phyloP scores from a whole-genome alignment of 106 monocot genomes.

The Amphibolis antarctica region DNA sequence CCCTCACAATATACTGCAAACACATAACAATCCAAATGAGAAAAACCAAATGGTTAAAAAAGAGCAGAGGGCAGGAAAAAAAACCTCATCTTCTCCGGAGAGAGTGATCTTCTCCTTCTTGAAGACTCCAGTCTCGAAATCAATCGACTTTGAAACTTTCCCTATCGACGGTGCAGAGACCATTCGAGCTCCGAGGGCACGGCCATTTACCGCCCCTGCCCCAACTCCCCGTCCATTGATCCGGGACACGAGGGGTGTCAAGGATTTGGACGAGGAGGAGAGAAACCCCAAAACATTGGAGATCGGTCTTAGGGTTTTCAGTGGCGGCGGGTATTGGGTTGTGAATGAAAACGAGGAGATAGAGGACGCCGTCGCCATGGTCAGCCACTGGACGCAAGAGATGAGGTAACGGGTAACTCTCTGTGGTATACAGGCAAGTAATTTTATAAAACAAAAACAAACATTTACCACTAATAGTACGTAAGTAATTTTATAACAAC shows the following conservation, averaged over 20 bases:
- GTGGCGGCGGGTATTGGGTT: constrained; percentile 10
- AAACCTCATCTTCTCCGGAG: constrained; percentile 69
- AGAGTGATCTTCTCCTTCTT: constrained; percentile 96
- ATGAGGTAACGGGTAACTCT: too few relatives aligned
- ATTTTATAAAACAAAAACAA: too few relatives aligned
- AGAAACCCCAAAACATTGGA: background rate
- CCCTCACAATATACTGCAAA: constrained; percentile 71
- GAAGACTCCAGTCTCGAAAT: constrained; percentile 87
- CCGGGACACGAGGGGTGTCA: constrained; percentile 6
- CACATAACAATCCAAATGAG: background rate
- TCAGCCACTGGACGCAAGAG: too few relatives aligned
- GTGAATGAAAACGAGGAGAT: constrained; percentile 3
- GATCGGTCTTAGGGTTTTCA: background rate
- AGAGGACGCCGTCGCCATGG: too few relatives aligned
- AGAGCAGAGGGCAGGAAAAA: background rate
- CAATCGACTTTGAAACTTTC: constrained; percentile 30
- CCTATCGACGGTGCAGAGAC: constrained; percentile 31
- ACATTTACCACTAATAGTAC: too few relatives aligned
- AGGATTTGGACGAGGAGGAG: constrained; percentile 16
- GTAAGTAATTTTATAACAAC: too few relatives aligned
- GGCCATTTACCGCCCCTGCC: constrained; percentile 4
- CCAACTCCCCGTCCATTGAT: background rate
- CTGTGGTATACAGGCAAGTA: too few relatives aligned
- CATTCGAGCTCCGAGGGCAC: constrained; percentile 43
- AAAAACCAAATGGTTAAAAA: background rate